Conservation (phyloP, 2,329 filamentous ascomycete genomes). For the Aspergillus amoenus region DNA sequence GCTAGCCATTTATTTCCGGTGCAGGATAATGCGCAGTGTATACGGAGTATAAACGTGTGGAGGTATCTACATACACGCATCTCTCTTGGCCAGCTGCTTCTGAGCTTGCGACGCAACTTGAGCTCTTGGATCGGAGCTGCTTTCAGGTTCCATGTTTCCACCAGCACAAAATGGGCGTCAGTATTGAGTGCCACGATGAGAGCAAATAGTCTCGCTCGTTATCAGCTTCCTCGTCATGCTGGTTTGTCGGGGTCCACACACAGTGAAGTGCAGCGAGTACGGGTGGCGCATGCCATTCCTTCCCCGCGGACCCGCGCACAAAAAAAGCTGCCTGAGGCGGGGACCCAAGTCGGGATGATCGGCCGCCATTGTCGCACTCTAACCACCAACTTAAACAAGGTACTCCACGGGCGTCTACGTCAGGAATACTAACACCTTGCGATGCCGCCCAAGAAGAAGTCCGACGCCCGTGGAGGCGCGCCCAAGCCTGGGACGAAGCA, state of each 20-base stretch:
- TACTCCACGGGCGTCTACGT: slow-evolving; percentile 26
- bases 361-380: slow-evolving; percentile 1
- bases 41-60: background rate
- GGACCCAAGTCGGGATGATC: background rate
- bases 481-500: slow-evolving; percentile 43
- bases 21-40: background rate
- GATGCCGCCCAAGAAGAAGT: slow-evolving; percentile 45
- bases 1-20: background rate
- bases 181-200: background rate
- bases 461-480: slow-evolving; percentile 34
- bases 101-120: background rate
- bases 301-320: slow-evolving; percentile 11
- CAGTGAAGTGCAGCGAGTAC: background rate
- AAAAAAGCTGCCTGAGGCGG: slow-evolving; percentile 8
- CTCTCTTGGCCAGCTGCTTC: slow-evolving; percentile 31
- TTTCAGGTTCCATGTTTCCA: slow-evolving; percentile 7
- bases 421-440: background rate
- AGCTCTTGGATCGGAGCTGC: slow-evolving; percentile 2
- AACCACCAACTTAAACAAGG: background rate
- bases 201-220: background rate
- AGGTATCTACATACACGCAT: slow-evolving; percentile 33
- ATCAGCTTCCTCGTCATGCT: background rate
- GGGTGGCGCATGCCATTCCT: background rate
- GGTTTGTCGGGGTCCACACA: background rate
- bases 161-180: background rate